Percentiles rank a stretch among this genome's conserved stretches.
Evolutionary conservation across 148 eudicot genomes (phyloP).

Genomic region (Talinum fruticosum): DNA sequence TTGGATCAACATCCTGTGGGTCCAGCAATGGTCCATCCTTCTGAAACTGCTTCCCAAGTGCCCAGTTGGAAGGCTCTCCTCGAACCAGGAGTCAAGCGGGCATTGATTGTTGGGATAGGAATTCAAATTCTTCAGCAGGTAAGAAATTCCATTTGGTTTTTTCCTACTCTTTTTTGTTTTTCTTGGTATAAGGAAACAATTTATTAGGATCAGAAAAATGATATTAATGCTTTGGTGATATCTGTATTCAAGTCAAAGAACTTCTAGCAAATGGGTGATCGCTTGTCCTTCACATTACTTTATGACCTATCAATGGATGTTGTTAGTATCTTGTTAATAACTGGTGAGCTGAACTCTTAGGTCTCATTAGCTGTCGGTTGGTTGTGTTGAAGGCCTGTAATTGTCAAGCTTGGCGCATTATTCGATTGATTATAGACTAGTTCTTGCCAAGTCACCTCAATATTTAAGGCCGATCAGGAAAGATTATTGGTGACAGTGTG

Average conservation of each 20-base stretch:
- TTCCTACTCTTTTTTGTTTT: not conserved
- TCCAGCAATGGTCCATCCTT: conserved; percentile 3
- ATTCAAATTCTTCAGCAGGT: not conserved
- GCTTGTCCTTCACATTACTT: no score
- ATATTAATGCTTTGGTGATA: no score
- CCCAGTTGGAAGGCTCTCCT: conserved; percentile 7
- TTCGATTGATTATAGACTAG: not conserved
- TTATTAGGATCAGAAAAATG: not conserved
- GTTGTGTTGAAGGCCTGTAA: not conserved
- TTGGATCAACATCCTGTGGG: conserved; percentile 2
- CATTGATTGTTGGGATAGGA: not conserved
- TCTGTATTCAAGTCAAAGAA: no score
- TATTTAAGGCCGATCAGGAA: not conserved
- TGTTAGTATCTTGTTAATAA: no score
- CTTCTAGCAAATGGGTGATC: no score
- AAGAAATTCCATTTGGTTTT: not conserved
- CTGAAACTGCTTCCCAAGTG: not conserved
- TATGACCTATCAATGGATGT: no score
- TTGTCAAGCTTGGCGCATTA: not conserved
- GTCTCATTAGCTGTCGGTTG: no score
- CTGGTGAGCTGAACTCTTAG: no score
- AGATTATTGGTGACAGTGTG: not conserved
- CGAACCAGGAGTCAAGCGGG: not conserved
- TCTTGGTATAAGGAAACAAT: not conserved
- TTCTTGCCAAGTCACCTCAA: not conserved